phyloP scores from a whole-genome alignment of 2,329 filamentous ascomycete species.

The Aspergillus melleus region DNA sequence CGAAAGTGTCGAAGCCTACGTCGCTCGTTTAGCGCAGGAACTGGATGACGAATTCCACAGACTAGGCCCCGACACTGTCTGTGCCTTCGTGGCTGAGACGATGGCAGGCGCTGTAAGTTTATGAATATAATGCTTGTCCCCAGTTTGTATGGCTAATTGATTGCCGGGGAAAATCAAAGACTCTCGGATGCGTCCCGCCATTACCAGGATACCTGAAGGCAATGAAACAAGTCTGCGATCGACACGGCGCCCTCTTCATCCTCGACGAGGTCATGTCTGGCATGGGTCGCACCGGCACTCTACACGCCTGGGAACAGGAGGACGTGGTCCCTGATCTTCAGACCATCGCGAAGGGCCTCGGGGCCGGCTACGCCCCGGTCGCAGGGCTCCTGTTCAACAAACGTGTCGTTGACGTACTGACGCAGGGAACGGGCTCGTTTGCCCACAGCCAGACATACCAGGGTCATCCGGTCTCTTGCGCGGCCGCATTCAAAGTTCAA shows the following conservation, averaged over 20 bases:
- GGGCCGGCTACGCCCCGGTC: conserved; percentile 55
- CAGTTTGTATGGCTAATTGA: not conserved
- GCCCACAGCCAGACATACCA: conserved; percentile 61
- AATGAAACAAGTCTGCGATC: conserved; percentile 55
- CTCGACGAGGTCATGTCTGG: conserved; percentile 56
- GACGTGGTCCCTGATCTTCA: conserved; percentile 56
- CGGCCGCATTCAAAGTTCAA: conserved; percentile 53
- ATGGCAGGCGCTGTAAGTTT: conserved; percentile 48
- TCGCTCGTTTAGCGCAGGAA: conserved; percentile 43
- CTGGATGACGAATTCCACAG: conserved; percentile 50
- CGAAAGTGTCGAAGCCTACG: conserved; percentile 45
- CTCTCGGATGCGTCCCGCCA: conserved; percentile 54
- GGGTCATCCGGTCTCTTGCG: conserved; percentile 54
- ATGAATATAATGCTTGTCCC: not conserved
- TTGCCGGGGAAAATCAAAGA: conserved; percentile 16
- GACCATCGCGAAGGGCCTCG: conserved; percentile 59
- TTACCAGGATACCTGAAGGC: conserved; percentile 57
- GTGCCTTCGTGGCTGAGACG: conserved; percentile 54
- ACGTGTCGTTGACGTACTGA: conserved; percentile 49
- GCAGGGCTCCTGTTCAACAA: conserved; percentile 53
- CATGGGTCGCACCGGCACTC: conserved; percentile 54
- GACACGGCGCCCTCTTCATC: conserved; percentile 54
- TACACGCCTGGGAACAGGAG: conserved; percentile 59
- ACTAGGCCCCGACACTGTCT: conserved; percentile 45
- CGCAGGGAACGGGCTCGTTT: conserved; percentile 47